These are phyloP conservation scores for Leptographium procerum DNA, from an alignment of 2,329 filamentous ascomycete genomes.

Conservation along the genomic window DNA sequence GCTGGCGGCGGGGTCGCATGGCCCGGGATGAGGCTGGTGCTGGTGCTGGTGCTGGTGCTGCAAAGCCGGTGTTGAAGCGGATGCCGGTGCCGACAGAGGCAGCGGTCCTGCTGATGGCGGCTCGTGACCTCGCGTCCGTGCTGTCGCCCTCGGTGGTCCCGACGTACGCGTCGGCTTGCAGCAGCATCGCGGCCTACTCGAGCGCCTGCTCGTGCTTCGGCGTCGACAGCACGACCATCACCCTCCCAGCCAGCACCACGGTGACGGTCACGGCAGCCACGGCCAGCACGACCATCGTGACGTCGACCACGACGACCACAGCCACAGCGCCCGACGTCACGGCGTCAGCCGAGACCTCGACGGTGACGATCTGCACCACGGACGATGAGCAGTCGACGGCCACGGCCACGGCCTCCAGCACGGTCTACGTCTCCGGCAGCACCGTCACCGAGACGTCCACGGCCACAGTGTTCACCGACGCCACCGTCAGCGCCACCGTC, in stretches of 20 bases:
- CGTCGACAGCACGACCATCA: conserved; percentile 9
- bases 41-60: neutral
- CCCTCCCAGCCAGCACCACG: neutral
- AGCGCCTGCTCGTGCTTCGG: conserved; percentile 20
- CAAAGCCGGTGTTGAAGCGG: neutral
- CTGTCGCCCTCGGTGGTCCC: conserved; percentile 6
- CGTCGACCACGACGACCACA: neutral
- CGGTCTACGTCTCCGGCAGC: neutral
- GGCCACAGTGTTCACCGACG: neutral
- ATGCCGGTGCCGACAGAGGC: neutral
- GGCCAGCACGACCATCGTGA: neutral
- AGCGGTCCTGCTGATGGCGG: neutral
- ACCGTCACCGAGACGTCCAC: neutral
- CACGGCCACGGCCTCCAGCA: neutral
- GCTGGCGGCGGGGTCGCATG: neutral
- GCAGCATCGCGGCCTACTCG: conserved; percentile 11
- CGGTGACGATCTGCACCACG: neutral
- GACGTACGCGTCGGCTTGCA: conserved; percentile 17
- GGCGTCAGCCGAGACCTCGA: neutral
- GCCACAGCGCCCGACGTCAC: neutral
- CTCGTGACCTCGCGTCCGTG: neutral
- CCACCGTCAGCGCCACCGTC: neutral
- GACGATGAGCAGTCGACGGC: neutral
- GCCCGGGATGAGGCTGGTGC: neutral
- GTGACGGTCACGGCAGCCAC: neutral